Evolutionary conservation across 805 yeast genomes (phyloP).

Genomic region (Metschnikowia vanudenii): DNA sequence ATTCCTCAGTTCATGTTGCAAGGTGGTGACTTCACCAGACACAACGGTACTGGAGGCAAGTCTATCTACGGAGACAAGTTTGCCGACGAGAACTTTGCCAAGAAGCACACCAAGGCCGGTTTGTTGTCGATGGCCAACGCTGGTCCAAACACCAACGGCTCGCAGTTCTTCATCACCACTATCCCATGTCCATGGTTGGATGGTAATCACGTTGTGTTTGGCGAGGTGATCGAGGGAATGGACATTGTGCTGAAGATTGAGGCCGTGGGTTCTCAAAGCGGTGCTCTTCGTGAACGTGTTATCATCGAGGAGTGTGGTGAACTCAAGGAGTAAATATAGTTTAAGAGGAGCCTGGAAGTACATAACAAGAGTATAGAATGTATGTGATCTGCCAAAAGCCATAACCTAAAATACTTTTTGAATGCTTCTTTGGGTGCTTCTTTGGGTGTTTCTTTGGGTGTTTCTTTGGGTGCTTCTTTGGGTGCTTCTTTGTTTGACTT

Average conservation of each 20-base stretch:
- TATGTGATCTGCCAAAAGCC: too few relatives aligned
- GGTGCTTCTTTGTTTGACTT: too few relatives aligned
- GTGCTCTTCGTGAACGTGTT: slow-evolving; percentile 34
- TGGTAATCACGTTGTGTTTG: slow-evolving; percentile 94
- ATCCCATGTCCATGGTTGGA: slow-evolving; percentile 86
- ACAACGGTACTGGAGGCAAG: slow-evolving; percentile 93
- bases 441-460: too few relatives aligned
- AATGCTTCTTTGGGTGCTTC: too few relatives aligned
- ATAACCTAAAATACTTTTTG: too few relatives aligned
- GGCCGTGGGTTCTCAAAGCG: slow-evolving; percentile 63
- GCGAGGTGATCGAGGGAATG: slow-evolving; percentile 83
- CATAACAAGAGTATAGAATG: too few relatives aligned
- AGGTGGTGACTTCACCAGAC: slow-evolving; percentile 72
- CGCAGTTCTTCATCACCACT: slow-evolving; percentile 95
- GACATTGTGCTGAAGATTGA: slow-evolving; percentile 87
- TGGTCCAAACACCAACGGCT: slow-evolving; percentile 97
- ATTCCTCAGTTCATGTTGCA: slow-evolving; percentile 96
- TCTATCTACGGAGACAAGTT: slow-evolving; percentile 80
- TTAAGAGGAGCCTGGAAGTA: too few relatives aligned
- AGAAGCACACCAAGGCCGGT: slow-evolving; percentile 81
- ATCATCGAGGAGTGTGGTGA: slow-evolving; percentile 32
- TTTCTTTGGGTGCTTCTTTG: too few relatives aligned
- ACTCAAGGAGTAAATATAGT: slow-evolving; percentile 18
- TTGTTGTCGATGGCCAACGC: slow-evolving; percentile 97
- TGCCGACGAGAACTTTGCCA: slow-evolving; percentile 84